A percentile compares a stretch with the other conserved stretches of the same genome.
Evolutionary conservation across 257 asterid genomes (phyloP).

Genomic region (Jacaranda copaia): DNA sequence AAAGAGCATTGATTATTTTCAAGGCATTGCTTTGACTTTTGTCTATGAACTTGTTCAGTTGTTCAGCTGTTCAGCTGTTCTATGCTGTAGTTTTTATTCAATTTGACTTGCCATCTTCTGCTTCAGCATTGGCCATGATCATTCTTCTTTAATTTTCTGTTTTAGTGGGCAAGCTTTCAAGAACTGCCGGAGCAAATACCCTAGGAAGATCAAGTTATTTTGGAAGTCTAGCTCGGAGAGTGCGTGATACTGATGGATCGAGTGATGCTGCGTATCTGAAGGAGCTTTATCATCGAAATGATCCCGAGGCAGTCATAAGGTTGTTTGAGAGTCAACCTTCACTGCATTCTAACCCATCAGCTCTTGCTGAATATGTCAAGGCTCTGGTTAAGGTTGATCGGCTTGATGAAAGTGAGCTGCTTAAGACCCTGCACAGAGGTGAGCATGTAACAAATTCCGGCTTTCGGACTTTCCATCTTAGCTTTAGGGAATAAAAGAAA

Average conservation of each 20-base stretch:
- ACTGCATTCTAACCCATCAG: slow-evolving; percentile 69
- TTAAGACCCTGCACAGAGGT: slow-evolving; percentile 81
- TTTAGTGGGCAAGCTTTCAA: slow-evolving; percentile 54
- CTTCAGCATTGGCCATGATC: not conserved
- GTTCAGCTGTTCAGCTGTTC: not conserved
- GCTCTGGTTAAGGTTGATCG: slow-evolving; percentile 85
- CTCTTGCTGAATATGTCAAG: slow-evolving; percentile 81
- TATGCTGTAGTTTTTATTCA: not conserved
- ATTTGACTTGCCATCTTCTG: not conserved
- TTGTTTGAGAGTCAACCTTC: slow-evolving; percentile 82
- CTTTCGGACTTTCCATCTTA: not conserved
- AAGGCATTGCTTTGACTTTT: not conserved
- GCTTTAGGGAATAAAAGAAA: not conserved
- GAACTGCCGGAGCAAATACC: slow-evolving; percentile 42
- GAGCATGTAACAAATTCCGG: slow-evolving; percentile 26
- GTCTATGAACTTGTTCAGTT: not conserved
- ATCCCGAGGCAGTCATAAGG: slow-evolving; percentile 84
- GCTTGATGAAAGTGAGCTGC: slow-evolving; percentile 81
- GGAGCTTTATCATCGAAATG: slow-evolving; percentile 70
- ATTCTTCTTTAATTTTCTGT: slow-evolving; percentile 31
- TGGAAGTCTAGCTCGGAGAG: slow-evolving; percentile 76
- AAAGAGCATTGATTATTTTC: not conserved
- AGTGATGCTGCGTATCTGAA: slow-evolving; percentile 81
- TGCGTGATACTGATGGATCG: slow-evolving; percentile 66
- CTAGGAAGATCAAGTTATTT: slow-evolving; percentile 65